Base-by-base conservation (phyloP, 176 grass and related monocot species). In the Hyparrhenia diplandra region DNA sequence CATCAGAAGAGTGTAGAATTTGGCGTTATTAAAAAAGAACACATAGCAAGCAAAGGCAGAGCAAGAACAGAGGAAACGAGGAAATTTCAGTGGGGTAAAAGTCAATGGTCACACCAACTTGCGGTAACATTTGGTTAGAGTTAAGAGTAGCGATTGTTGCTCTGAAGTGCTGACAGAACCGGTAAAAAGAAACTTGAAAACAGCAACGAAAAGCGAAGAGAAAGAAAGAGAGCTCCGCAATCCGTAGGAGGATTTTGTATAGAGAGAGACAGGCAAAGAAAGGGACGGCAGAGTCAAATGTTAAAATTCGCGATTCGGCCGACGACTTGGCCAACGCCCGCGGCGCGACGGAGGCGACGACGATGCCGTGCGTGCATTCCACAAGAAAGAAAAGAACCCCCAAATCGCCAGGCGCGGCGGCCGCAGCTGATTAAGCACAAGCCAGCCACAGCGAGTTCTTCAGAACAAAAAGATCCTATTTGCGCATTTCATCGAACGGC, bases 251-350 rank as follows among this genome's bases (percentile, higher is more conserved):
- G 21, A 58, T n/a, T n/a, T 24, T 58, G 8, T 10, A 17, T 1
- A n/a, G n/a, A n/a, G n/a, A 46, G 3, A 61, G 37, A 42, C 41
- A 27, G 18, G 6, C 28, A 27, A 24, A 58, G 39, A 59, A 67
- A 43, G n/a, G 8, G 40, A 4, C 3, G n/a, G 42, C 29, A 31
- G 31, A 79, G 51, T 84, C 39, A 70, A 64, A 45, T 49, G 9
- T 2, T 13, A 39, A 45, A 39, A 5, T 12, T 35, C 14, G 39
- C 40, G 71, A 65, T 84, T 64, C 30, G 39, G 5, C 13, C 2
- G 64, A 10, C 42, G 45, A 49, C 25, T 71, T 46, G 24, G 52
- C 2, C 64, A 77, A 77, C 78, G 87, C 64, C 77, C 43, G 58
- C 77, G 23, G 43, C 51, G 64, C 45, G 11, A 73, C 73, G 73